A percentile compares a stretch with the other conserved stretches of the same genome.
phyloP scores from a whole-genome alignment of 345 rosid species.

The Murraya paniculata region DNA sequence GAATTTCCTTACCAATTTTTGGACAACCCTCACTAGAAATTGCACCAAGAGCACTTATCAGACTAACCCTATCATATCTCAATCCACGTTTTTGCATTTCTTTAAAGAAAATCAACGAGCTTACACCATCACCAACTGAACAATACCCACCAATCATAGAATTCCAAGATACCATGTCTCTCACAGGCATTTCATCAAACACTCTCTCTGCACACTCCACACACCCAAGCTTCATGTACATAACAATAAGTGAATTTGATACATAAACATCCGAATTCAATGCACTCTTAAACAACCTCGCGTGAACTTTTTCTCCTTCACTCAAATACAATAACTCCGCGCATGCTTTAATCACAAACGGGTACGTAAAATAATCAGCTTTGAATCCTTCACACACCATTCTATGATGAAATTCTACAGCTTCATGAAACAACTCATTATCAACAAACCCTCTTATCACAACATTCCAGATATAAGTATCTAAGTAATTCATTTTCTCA shows the following conservation, averaged over 20 bases:
- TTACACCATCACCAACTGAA: slow-evolving; percentile 42
- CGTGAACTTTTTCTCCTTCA: slow-evolving; percentile 57
- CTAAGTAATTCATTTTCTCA: slow-evolving; percentile 55
- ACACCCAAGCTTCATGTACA: slow-evolving; percentile 56
- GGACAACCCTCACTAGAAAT: slow-evolving; percentile 39
- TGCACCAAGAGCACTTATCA: slow-evolving; percentile 56
- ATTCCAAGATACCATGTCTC: slow-evolving; percentile 84
- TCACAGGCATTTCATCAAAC: slow-evolving; percentile 60
- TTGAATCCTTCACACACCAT: slow-evolving; percentile 50
- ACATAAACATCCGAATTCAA: slow-evolving; percentile 57
- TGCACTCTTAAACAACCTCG: slow-evolving; percentile 51
- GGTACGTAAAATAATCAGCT: slow-evolving; percentile 58
- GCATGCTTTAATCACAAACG: slow-evolving; percentile 69
- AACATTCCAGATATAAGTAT: slow-evolving; percentile 57
- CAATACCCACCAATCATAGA: slow-evolving; percentile 68
- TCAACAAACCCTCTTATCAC: slow-evolving; percentile 56
- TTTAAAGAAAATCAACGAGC: slow-evolving; percentile 38
- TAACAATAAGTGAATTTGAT: slow-evolving; percentile 56
- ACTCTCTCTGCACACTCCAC: slow-evolving; percentile 49
- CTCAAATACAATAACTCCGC: slow-evolving; percentile 31
- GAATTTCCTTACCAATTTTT: slow-evolving; percentile 62
- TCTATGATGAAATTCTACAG: slow-evolving; percentile 35
- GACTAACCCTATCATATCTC: slow-evolving; percentile 48
- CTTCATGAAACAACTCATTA: slow-evolving; percentile 45
- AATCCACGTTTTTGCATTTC: slow-evolving; percentile 45